Evolutionary conservation across 202 grass and related monocot species (phyloP).

Genomic region (Schoenoplectus tabernaemontani): DNA sequence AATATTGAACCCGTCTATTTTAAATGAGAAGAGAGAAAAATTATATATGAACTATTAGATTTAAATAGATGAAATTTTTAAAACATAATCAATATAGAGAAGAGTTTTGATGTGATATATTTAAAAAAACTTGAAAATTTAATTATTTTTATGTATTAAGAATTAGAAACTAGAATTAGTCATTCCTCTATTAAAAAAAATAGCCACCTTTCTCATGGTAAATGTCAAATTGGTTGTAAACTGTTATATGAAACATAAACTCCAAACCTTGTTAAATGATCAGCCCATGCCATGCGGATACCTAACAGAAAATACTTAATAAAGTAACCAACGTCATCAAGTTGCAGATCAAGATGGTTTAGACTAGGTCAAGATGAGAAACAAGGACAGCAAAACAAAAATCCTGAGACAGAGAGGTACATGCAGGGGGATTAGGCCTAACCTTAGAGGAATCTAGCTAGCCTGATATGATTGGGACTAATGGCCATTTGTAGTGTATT

Average conservation of each 20-base stretch:
- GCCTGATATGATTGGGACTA: constrained; percentile 41
- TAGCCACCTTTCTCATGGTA: too few species aligned
- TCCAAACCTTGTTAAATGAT: neutral
- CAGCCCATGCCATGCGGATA: neutral
- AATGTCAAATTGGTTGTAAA: neutral
- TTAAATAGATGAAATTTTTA: too few species aligned
- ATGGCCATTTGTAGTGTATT: neutral
- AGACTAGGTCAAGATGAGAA: neutral
- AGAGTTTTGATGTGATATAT: too few species aligned
- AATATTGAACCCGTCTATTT: too few species aligned
- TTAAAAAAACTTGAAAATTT: too few species aligned
- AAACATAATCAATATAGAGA: too few species aligned
- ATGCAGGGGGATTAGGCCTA: constrained; percentile 10
- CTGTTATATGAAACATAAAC: neutral
- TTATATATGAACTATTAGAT: too few species aligned
- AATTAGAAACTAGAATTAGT: too few species aligned
- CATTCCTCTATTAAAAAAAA: too few species aligned
- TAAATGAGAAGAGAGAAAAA: too few species aligned
- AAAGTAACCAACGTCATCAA: neutral
- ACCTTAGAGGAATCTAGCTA: constrained; percentile 43
- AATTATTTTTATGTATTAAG: too few species aligned
- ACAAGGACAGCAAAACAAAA: neutral
- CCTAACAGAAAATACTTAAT: neutral
- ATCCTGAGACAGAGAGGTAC: neutral
- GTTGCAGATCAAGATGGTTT: neutral